phyloP scores from a whole-genome alignment of 768 basidiomycete genomes.

The Lactarius tabidus region DNA sequence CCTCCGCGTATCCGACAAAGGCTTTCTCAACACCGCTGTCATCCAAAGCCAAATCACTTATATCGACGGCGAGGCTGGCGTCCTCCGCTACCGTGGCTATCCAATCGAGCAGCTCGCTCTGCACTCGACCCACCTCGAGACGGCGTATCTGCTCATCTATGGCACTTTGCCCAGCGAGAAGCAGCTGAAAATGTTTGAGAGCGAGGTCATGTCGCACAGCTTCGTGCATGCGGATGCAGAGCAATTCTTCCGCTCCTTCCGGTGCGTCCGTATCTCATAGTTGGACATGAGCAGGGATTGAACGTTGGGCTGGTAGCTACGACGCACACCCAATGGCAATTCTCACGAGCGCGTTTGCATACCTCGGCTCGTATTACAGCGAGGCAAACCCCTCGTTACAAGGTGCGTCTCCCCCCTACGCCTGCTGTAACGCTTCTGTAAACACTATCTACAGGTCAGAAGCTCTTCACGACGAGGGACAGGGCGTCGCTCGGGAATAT shows the following conservation, averaged over 20 bases:
- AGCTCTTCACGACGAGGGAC: constrained; percentile 68
- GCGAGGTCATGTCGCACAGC: constrained; percentile 76
- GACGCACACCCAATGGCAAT: constrained; percentile 94
- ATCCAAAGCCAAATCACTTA: constrained; percentile 80
- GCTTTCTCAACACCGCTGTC: constrained; percentile 81
- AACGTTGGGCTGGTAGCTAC: constrained; percentile 47
- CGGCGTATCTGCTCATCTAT: constrained; percentile 84
- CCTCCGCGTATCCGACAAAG: constrained; percentile 72
- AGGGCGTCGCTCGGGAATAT: constrained; percentile 65
- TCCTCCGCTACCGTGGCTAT: constrained; percentile 81
- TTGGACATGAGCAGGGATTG: neutral
- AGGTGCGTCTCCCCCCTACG: constrained; percentile 41
- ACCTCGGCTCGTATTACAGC: constrained; percentile 81
- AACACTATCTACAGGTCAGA: constrained; percentile 51
- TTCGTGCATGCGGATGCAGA: constrained; percentile 41
- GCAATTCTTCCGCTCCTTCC: constrained; percentile 41
- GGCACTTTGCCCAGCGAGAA: constrained; percentile 65
- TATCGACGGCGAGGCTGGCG: constrained; percentile 79
- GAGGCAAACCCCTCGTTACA: constrained; percentile 87
- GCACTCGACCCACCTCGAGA: constrained; percentile 76
- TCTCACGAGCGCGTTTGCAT: constrained; percentile 80
- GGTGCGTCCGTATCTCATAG: constrained; percentile 28
- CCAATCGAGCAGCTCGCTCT: constrained; percentile 89
- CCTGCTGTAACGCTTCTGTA: neutral
- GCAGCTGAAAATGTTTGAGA: constrained; percentile 62